Evolutionary conservation across 805 yeast species (phyloP), one percentile per base, ranked within the genome.

Genomic region (Saccharomyces paradoxus): DNA sequence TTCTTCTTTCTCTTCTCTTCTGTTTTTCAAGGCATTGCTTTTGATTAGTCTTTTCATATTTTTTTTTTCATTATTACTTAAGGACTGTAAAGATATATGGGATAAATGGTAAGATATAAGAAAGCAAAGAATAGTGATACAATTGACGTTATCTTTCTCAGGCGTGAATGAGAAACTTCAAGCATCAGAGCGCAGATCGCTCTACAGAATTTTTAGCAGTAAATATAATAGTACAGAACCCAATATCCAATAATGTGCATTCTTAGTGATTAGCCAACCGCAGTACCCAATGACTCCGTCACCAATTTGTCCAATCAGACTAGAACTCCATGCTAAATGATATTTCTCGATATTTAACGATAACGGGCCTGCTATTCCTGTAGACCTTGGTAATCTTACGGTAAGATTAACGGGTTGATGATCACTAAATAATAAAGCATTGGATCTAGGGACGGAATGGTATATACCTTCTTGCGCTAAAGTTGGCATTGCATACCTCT

Each of bases 371-470:
- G 27, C 21, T 12, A 1, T 26, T 6, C 32, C 41, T 27, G 49
- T 37, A 21, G 41, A 17, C 29, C 30, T 58, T 1, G 87, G 85
- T 2, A 83, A 71, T 0, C 70, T 63, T 1, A 85, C 65, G 6
- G 69, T 68, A 41, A 88, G 67, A 58, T 68, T 79, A 1, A 90
- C 96, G 0, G 97, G 96, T 50, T 80, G 80, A 69, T 90, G 97
- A 68, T 90, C 97, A 0, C 96, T 87, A 26, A 76, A 72, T 4
- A 71, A 68, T 41, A 85, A 68, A 0, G 72, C 65, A 1, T 72
- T 66, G 1, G 54, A 41, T 49, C 72, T 60, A 13, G 46, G 37
- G 7, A 87, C 60, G 6, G 87, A 75, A 29, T 70, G 62, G 68
- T 89, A 89, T 3, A 66, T 63, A 13, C 69, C 59, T 1, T 81